phyloP scores from a whole-genome alignment of 495 filamentous ascomycete genomes.

The Trypethelium eluteriae region DNA sequence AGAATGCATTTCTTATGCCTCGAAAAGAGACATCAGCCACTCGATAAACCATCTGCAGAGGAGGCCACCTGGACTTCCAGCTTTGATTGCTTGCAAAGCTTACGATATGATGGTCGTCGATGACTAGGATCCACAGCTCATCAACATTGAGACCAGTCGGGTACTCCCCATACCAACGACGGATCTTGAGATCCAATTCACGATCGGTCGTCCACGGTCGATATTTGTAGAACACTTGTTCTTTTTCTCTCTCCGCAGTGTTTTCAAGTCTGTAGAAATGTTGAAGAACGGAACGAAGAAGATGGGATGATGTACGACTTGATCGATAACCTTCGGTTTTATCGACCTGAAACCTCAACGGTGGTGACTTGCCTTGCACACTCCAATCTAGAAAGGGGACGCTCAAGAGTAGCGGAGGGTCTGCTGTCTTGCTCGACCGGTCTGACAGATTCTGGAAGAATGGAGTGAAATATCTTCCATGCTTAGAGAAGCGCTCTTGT shows the following conservation, averaged over 20 bases:
- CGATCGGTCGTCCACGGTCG: constrained; percentile 36
- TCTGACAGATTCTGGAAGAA: constrained; percentile 30
- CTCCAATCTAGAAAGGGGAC: constrained; percentile 38
- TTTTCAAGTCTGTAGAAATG: constrained; percentile 38
- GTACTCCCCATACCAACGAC: constrained; percentile 39
- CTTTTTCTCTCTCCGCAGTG: constrained; percentile 33
- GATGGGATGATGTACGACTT: constrained; percentile 29
- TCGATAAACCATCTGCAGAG: constrained; percentile 33
- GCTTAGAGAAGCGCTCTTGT: constrained; percentile 37
- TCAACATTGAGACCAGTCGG: constrained; percentile 36
- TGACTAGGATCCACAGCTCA: constrained; percentile 37
- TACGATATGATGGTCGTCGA: constrained; percentile 34
- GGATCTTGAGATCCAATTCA: constrained; percentile 34
- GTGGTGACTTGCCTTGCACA: constrained; percentile 30
- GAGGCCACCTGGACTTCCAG: constrained; percentile 37
- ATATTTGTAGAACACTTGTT: constrained; percentile 36
- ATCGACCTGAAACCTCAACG: constrained; percentile 36
- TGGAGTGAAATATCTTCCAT: constrained; percentile 36
- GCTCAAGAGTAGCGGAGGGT: constrained; percentile 30
- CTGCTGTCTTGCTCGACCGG: constrained; percentile 9
- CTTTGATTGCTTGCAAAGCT: constrained; percentile 39
- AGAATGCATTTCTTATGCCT: constrained; percentile 32
- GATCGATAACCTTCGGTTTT: constrained; percentile 35
- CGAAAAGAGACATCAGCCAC: constrained; percentile 37
- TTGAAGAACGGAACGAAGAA: constrained; percentile 34